These are phyloP conservation scores for Volvox carteri DNA, from an alignment of 163 green algal species.

Conservation along the genomic window DNA sequence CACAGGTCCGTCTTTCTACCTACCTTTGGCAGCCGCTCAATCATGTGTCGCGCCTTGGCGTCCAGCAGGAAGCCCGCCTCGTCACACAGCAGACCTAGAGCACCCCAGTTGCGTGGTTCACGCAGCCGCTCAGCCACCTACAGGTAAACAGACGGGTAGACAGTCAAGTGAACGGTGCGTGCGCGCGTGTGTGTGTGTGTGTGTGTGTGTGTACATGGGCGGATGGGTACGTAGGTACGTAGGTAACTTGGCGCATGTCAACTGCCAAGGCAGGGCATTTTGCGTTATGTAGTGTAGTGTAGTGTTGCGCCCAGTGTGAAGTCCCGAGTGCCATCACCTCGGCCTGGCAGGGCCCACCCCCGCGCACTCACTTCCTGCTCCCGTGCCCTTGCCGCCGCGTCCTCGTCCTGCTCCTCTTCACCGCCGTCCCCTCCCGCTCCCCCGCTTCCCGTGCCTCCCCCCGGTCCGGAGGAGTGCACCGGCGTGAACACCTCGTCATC, in stretches of 20 bases:
- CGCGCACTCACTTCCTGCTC: conserved; percentile 33
- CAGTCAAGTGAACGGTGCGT: neutral
- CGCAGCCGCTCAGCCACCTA: conserved; percentile 64
- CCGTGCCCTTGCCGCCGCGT: conserved; percentile 21
- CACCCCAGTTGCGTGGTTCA: conserved; percentile 60
- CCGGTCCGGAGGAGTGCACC: conserved; percentile 7
- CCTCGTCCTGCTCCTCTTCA: conserved; percentile 53
- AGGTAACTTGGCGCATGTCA: too few species aligned
- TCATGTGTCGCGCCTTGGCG: conserved; percentile 60
- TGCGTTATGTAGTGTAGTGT: too few species aligned
- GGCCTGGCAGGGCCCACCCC: neutral
- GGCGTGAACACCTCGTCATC: conserved; percentile 68
- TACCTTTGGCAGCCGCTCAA: conserved; percentile 59
- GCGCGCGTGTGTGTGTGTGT: too few species aligned
- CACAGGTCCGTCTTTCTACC: too few species aligned
- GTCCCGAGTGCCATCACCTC: too few species aligned
- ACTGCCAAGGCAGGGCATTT: too few species aligned
- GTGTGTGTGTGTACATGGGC: neutral
- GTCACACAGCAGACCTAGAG: conserved; percentile 74
- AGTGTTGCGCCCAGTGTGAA: too few species aligned
- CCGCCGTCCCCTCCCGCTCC: conserved; percentile 15
- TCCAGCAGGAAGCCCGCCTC: conserved; percentile 86
- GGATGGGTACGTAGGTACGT: neutral
- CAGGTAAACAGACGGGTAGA: neutral
- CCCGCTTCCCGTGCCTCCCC: neutral